Base-by-base conservation (phyloP, 2,329 filamentous ascomycete genomes). In the Emergomyces africanus region DNA sequence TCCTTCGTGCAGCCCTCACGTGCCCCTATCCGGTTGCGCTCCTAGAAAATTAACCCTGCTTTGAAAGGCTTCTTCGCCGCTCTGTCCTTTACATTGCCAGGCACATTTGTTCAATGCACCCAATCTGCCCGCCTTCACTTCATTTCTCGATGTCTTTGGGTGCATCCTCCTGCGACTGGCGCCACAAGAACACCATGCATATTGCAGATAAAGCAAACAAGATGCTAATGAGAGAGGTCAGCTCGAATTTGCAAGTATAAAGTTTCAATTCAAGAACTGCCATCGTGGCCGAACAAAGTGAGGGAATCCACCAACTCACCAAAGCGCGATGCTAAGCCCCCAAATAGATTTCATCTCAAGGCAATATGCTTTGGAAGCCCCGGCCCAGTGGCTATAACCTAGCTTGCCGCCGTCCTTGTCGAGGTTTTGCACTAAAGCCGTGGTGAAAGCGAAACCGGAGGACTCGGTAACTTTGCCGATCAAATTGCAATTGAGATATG, bases 311-410 rank as follows among this genome's bases (percentile, higher is more conserved):
- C 39, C 37, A 54, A 77, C 79, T 69, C 69, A 83, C 81, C 81
- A 90, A 55, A 95, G 80, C 4, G 85, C 85, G 72, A 96, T 91
- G 71, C 84, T 83, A 61, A 96, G 74, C 0, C 90, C 90, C 91
- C 90, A 96, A 64, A 94, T 83, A 18, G 87, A 83, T 79, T 95
- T 95, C 71, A 90, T 84, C 77, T 94, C 85, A 68, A 85, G 84
- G 76, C 91, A 96, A 59, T 88, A 87, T 20, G 81, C 68, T 69
- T 78, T 81, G 14, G 78, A 83, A 9, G 80, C 78, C n/a, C 81
- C 81, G 50, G 83, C 81, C 81, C 81, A 85, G 59, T 76, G 72
- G 15, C 68, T 67, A 61, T 83, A 76, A 23, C 77, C 74, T 59
- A 84, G 68, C 46, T 70, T 77, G 6, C 76, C 75, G n/a, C 77